A percentile compares a stretch with the other conserved stretches of the same genome.
Conservation (phyloP, 495 filamentous ascomycete species). For the Penicillium subrubescens region DNA sequence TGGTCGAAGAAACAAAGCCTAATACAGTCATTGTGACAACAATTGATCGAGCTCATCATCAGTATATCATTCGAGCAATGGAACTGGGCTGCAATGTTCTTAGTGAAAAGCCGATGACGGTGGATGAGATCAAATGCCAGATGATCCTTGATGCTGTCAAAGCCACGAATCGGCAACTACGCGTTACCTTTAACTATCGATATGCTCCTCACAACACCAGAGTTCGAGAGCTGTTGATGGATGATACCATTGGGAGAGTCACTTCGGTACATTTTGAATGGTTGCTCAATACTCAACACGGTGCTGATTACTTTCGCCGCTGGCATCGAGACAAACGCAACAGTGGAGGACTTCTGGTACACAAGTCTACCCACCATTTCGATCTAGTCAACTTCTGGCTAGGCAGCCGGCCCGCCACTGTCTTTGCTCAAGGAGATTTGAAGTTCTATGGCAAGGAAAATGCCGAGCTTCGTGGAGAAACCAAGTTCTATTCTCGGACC, state of each 20-base stretch:
- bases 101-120: conserved; percentile 63
- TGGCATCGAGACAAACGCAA: conserved; percentile 63
- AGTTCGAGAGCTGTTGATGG: conserved; percentile 43
- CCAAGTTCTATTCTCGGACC: conserved; percentile 33
- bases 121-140: conserved; percentile 55
- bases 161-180: conserved; percentile 25
- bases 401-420: conserved; percentile 25
- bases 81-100: conserved; percentile 59
- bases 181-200: conserved; percentile 40
- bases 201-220: conserved; percentile 42
- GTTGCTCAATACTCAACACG: conserved; percentile 61
- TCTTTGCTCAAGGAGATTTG: conserved; percentile 37
- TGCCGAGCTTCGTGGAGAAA: conserved; percentile 34
- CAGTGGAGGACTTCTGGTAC: conserved; percentile 52
- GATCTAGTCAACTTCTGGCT: conserved; percentile 42
- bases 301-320: conserved; percentile 62
- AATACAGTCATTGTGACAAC: conserved; percentile 61
- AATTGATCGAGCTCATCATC: conserved; percentile 59
- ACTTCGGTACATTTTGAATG: conserved; percentile 62
- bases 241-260: conserved; percentile 54
- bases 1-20: conserved; percentile 54
- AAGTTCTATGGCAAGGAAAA: conserved; percentile 41
- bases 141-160: conserved; percentile 42
- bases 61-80: conserved; percentile 56
- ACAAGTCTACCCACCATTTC: conserved; percentile 40